These are phyloP conservation scores for Tricholoma sp. DNA, from an alignment of 768 basidiomycete genomes.

Conservation along the genomic window DNA sequence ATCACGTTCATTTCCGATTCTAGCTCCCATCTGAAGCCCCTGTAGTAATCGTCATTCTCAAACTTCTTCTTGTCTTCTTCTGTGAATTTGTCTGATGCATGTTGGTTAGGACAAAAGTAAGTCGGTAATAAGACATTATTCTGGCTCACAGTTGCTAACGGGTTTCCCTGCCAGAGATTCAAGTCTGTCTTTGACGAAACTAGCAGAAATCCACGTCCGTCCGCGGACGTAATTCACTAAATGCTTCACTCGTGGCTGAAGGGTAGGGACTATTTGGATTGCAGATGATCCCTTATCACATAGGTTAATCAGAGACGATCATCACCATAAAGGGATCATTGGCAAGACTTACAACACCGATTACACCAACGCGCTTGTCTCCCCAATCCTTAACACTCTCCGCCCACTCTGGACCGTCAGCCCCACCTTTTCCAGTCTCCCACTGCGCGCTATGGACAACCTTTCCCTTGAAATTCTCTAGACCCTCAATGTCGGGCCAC, in stretches of 20 bases:
- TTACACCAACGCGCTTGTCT: constrained; percentile 49
- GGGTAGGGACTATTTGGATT: constrained; percentile 52
- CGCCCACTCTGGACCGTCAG: constrained; percentile 28
- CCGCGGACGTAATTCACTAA: constrained; percentile 54
- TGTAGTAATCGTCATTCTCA: constrained; percentile 42
- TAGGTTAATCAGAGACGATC: not conserved
- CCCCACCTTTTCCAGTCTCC: constrained; percentile 35
- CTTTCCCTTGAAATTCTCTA: constrained; percentile 51
- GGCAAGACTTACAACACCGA: constrained; percentile 49
- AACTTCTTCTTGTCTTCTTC: constrained; percentile 47
- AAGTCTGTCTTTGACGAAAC: constrained; percentile 39
- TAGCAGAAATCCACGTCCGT: constrained; percentile 51
- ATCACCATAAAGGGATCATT: not conserved
- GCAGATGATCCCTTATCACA: constrained; percentile 51
- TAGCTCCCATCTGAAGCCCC: constrained; percentile 41
- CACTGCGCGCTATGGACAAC: constrained; percentile 63
- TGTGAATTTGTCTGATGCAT: constrained; percentile 39
- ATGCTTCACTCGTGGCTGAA: constrained; percentile 47
- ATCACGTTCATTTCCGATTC: constrained; percentile 47
- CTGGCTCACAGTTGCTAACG: constrained; percentile 38
- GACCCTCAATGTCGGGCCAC: constrained; percentile 62
- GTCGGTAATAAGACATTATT: not conserved
- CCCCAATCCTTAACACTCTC: constrained; percentile 44
- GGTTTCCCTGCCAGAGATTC: constrained; percentile 31
- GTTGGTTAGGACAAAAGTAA: not conserved